Percentiles rank a stretch among this genome's conserved stretches.
Conservation (phyloP, 108 stramenopile species). For the Hondaea fermentalgiana region DNA sequence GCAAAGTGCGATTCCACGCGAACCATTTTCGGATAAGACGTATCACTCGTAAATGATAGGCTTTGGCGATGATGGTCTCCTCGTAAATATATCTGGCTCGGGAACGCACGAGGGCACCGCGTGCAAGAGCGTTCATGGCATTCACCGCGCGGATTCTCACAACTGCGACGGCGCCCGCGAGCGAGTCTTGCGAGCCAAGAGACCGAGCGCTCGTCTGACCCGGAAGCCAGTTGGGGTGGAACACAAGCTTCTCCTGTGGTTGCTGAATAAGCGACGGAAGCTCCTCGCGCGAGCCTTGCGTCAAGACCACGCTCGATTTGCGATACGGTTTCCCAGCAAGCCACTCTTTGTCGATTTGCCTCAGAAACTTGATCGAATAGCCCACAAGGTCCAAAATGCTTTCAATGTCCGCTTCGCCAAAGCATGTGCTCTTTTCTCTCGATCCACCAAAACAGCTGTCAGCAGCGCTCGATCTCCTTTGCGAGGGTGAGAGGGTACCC, state of each 20-base stretch:
- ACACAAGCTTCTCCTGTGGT: too few species aligned
- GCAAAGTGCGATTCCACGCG: not conserved
- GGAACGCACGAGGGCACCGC: not conserved
- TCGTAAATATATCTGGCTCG: not conserved
- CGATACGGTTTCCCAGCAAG: not conserved
- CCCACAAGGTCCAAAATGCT: not conserved
- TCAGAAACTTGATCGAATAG: not conserved
- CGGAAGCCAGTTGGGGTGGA: not conserved
- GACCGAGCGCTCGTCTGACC: not conserved
- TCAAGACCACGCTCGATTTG: not conserved
- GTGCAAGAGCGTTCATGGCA: not conserved
- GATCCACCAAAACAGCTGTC: too few species aligned
- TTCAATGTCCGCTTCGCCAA: not conserved
- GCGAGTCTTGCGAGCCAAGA: not conserved
- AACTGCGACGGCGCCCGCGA: not conserved
- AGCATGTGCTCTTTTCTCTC: too few species aligned
- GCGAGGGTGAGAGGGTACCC: not conserved
- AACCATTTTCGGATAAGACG: not conserved
- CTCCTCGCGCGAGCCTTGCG: not conserved
- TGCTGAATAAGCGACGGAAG: not conserved
- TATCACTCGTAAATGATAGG: not conserved
- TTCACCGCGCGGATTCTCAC: not conserved
- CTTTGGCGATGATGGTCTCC: not conserved
- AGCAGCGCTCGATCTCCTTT: too few species aligned
- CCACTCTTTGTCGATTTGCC: not conserved